Conservation (phyloP, 1,284 basidiomycete genomes). For the Trichosporon coremiiforme region DNA sequence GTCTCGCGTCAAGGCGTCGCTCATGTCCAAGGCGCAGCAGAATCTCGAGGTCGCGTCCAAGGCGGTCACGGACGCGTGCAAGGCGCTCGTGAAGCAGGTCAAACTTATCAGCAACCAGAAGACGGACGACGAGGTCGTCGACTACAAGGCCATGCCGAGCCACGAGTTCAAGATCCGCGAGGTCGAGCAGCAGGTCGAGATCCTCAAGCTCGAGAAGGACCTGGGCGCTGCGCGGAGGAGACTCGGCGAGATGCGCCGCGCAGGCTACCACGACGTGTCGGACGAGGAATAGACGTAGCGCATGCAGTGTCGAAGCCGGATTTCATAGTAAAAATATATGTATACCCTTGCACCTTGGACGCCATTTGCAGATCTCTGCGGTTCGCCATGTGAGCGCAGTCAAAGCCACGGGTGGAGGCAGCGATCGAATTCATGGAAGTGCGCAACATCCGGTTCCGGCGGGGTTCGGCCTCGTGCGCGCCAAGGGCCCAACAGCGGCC, state of each 20-base stretch:
- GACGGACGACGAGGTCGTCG: constrained; percentile 73
- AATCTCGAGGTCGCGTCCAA: constrained; percentile 93
- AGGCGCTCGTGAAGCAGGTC: constrained; percentile 93
- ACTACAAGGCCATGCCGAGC: constrained; percentile 88
- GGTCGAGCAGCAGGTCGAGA: constrained; percentile 99
- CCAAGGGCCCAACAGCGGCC: background rate
- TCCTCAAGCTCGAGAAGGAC: constrained; percentile 94
- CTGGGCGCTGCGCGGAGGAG: constrained; percentile 82
- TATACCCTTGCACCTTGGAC: constrained; percentile 8
- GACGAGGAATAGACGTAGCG: constrained; percentile 40
- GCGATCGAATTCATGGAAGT: background rate
- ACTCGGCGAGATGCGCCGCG: constrained; percentile 84
- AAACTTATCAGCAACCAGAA: constrained; percentile 89
- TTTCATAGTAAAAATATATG: constrained; percentile 6
- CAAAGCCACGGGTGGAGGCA: background rate
- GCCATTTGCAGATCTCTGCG: too few species aligned
- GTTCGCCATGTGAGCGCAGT: too few species aligned
- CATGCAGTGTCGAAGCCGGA: background rate
- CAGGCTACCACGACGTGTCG: constrained; percentile 63
- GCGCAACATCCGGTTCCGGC: constrained; percentile 2
- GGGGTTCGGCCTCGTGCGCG: background rate
- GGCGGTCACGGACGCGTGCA: constrained; percentile 98
- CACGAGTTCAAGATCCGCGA: constrained; percentile 96
- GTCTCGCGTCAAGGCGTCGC: constrained; percentile 94
- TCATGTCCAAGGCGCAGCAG: constrained; percentile 98